Percentiles rank a stretch among this genome's conserved stretches.
Evolutionary conservation across 2,329 filamentous ascomycete genomes (phyloP).

Genomic region (Clarireedia hainanense): DNA sequence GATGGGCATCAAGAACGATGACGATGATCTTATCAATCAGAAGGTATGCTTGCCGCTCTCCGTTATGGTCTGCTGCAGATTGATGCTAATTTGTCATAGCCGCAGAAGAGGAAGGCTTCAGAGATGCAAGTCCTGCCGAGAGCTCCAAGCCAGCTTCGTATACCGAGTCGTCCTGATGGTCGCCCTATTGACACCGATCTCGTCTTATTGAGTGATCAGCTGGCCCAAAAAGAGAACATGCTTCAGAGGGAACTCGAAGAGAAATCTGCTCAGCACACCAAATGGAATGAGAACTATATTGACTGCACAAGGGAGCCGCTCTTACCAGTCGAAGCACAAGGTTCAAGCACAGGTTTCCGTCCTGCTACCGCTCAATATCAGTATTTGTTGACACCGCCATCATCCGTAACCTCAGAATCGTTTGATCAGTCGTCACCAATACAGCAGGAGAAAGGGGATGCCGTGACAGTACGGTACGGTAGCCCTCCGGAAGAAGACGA

Average conservation of each 20-base stretch:
- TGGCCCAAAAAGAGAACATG: slow-evolving; percentile 73
- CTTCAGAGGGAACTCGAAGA: slow-evolving; percentile 76
- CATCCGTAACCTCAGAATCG: slow-evolving; percentile 32
- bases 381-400: slow-evolving; percentile 59
- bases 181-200: slow-evolving; percentile 73
- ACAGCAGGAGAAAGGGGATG: slow-evolving; percentile 21
- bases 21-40: slow-evolving; percentile 90
- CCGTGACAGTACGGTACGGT: slow-evolving; percentile 18
- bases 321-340: slow-evolving; percentile 64
- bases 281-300: slow-evolving; percentile 86
- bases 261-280: slow-evolving; percentile 79
- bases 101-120: slow-evolving; percentile 62
- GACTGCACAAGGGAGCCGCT: slow-evolving; percentile 83
- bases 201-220: slow-evolving; percentile 64
- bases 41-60: slow-evolving; percentile 55
- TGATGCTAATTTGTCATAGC: slow-evolving; percentile 32
- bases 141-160: slow-evolving; percentile 57
- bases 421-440: slow-evolving; percentile 28
- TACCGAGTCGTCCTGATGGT: slow-evolving; percentile 62
- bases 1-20: slow-evolving; percentile 76
- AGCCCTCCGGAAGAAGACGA: slow-evolving; percentile 27
- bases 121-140: slow-evolving; percentile 51
- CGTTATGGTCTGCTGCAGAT: not conserved
- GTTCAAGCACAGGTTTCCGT: slow-evolving; percentile 56
- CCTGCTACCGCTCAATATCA: slow-evolving; percentile 62